Base-by-base conservation (phyloP, 2,329 filamentous ascomycete species). In the Aureobasidium subglaciale region DNA sequence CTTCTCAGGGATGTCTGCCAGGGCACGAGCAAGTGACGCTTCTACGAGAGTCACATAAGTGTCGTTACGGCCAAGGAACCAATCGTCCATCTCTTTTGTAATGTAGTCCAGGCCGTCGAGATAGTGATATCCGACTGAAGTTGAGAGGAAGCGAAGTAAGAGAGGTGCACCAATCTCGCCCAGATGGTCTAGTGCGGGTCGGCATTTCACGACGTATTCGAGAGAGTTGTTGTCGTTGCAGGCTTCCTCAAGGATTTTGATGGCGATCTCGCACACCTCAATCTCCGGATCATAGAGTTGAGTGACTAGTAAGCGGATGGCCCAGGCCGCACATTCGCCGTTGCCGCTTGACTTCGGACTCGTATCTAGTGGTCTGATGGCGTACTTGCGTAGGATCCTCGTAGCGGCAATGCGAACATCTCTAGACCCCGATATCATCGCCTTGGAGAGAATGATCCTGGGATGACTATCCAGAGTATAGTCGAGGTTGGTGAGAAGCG, bases 31-130 rank as follows among this genome's bases (percentile, higher is more conserved):
- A 50, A 99, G 78, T 55, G 91, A 95, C n/a, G 95, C 93, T 70
- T 99, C 93, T 37, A 99, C 92, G 37, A 97, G 81, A 34, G 84
- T 82, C 49, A 99, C 93, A 63, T 99, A 99, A n/a, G 85, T 86
- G 68, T 99, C 92, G 67, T 99, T 99, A 41, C 93, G 85, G 13
- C 93, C 93, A 16, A 99, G 78, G 67, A 97, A 99, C 93, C 93
- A 99, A 72, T 99, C 95, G 63, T 99, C 93, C 93, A 99, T 99
- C 70, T 99, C 95, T 67, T 95, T 93, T 59, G 91, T 96, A 70
- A 99, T 99, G 68, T 99, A 99, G 73, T 99, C 95, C 40, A 99
- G 77, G 0, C 91, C 93, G 67, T 97, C 90, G 5, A 99, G 79
- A 70, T 99, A 99, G 70, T 97, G 91, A 67, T 99, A 99, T 48